These are phyloP conservation scores for Cocos nucifera DNA, from an alignment of 176 grass and related monocot species.

Conservation along the genomic window DNA sequence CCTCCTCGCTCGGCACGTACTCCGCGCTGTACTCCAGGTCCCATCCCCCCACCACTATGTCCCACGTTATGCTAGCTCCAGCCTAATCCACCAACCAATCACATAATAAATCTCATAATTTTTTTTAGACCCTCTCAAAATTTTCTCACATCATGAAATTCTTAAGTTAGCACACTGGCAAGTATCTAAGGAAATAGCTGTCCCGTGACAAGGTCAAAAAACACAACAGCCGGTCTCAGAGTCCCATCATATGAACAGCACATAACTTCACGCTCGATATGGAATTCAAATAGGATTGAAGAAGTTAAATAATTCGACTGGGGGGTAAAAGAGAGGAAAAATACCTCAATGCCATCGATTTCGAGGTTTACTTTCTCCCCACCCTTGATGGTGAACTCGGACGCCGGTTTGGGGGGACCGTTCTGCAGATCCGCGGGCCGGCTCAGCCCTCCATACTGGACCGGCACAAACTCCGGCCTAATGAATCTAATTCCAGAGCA, in stretches of 20 bases:
- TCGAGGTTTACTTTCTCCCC: slow-evolving; percentile 92
- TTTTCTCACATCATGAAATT: too few species aligned
- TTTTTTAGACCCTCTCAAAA: too few species aligned
- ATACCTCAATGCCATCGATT: slow-evolving; percentile 97
- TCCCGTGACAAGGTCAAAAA: too few species aligned
- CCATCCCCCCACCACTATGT: slow-evolving; percentile 82
- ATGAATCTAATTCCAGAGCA: slow-evolving; percentile 44
- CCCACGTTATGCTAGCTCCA: slow-evolving; percentile 84
- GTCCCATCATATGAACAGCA: too few species aligned
- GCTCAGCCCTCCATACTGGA: slow-evolving; percentile 89
- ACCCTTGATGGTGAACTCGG: slow-evolving; percentile 92
- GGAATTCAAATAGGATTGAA: too few species aligned
- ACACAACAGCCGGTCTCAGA: too few species aligned
- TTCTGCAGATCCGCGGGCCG: slow-evolving; percentile 66
- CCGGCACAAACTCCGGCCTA: slow-evolving; percentile 81
- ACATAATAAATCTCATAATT: slow-evolving; percentile 10
- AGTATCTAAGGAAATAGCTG: too few species aligned
- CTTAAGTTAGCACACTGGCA: too few species aligned
- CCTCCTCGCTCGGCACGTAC: slow-evolving; percentile 62
- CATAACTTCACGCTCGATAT: too few species aligned
- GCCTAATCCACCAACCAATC: slow-evolving; percentile 25
- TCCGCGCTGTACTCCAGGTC: slow-evolving; percentile 87
- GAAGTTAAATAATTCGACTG: too few species aligned
- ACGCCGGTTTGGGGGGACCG: slow-evolving; percentile 82
- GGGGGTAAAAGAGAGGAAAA: too few species aligned